Evolutionary conservation across 2,329 filamentous ascomycete species (phyloP), one percentile per base, ranked within the genome.

Genomic region (Mollisiaceae sp.): DNA sequence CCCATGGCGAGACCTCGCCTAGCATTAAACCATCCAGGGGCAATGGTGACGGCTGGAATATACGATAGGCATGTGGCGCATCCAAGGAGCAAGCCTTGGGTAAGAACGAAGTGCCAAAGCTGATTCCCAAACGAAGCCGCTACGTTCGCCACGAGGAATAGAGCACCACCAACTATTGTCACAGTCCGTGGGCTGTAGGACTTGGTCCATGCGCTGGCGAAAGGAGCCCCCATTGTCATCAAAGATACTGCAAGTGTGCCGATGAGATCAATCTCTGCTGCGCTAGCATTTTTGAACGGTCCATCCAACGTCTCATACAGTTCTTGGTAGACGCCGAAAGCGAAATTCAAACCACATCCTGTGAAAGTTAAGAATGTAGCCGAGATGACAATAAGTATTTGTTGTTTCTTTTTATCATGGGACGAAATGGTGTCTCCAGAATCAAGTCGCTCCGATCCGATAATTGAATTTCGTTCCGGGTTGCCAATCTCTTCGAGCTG

Each of bases 271-370:
- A 80, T 80, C 38, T 74, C 63, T 2, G 77, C 78, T 0, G 79
- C 71, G 1, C 72, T 74, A n/a, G 77, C 75, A 15, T 73, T 72
- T 0, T 73, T 73, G 62, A 80, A 80, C 0, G 78, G 78, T 0
- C 71, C 74, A n/a, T 67, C 65, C 67, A 79, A 71, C 4, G 72
- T 70, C 57, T 79, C 77, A 43, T 79, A 79, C 0, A 79, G 71
- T 6, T 75, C 77, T 71, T 80, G 77, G 55, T 78, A 80, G 43
- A 80, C 76, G 38, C 78, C 78, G 47, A 79, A 80, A 11, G 76
- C 73, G 61, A 80, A 80, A 55, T 75, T 77, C 22, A 79, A 73
- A 24, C 62, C 62, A 22, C 62, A 64, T 14, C 38, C 58, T 5
- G 62, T 64, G 39, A 64, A 60, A 1, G 55, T 58, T 8, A 58